Conservation (phyloP, 257 asterid genomes). For the Linaria vulgaris region DNA sequence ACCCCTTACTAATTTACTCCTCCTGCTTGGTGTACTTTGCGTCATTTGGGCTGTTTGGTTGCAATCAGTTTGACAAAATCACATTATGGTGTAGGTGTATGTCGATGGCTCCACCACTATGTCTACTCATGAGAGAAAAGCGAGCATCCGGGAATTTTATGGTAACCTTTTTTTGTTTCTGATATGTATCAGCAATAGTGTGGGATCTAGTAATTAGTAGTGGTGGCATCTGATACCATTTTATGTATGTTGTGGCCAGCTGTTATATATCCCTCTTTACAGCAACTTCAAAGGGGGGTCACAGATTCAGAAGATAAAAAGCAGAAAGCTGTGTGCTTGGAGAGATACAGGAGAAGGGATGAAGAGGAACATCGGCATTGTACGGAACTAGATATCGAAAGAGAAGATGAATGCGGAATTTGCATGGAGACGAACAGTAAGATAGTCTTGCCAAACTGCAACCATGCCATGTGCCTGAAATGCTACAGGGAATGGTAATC, state of each 20-base stretch:
- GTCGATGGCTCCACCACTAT: constrained; percentile 95
- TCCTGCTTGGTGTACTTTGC: constrained; percentile 5
- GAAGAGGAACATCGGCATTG: constrained; percentile 40
- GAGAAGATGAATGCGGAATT: constrained; percentile 97
- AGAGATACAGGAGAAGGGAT: constrained; percentile 80
- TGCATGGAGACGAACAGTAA: constrained; percentile 89
- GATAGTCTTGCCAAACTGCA: constrained; percentile 86
- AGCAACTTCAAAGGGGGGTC: constrained; percentile 86
- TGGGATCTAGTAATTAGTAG: background rate
- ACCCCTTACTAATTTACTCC: background rate
- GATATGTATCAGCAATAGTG: background rate
- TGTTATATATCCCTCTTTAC: constrained; percentile 82
- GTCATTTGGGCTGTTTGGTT: background rate
- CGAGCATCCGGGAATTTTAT: constrained; percentile 89
- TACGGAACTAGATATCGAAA: constrained; percentile 70
- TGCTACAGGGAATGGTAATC: constrained; percentile 92
- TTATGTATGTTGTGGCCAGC: constrained; percentile 47
- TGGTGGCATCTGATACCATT: constrained; percentile 21
- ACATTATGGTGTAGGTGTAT: constrained; percentile 61
- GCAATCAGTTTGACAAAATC: background rate
- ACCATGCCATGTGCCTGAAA: constrained; percentile 83
- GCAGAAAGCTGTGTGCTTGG: constrained; percentile 76
- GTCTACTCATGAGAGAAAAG: constrained; percentile 92
- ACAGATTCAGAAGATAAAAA: constrained; percentile 85
- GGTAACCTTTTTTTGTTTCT: constrained; percentile 43